Percentiles rank a stretch among this genome's conserved stretches.
These are phyloP conservation scores for Herpetomonas muscarum DNA, from an alignment of 208 protist species.

Conservation along the genomic window DNA sequence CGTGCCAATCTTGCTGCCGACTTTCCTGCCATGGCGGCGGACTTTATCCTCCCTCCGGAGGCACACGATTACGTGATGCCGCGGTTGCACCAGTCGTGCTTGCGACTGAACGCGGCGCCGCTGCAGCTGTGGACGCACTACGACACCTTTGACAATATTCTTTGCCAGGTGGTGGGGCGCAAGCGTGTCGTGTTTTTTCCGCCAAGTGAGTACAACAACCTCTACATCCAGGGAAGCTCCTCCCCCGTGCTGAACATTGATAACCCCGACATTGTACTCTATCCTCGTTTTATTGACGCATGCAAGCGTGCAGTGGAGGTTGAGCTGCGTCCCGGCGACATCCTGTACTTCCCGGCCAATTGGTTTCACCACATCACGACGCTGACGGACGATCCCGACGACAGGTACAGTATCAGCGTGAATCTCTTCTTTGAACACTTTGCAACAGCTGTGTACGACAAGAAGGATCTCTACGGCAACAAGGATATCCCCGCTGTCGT, in stretches of 20 bases:
- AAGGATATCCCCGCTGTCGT: slow-evolving; percentile 69
- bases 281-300: slow-evolving; percentile 80
- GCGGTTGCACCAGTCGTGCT: slow-evolving; percentile 77
- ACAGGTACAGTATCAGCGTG: slow-evolving; percentile 64
- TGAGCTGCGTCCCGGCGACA: slow-evolving; percentile 84
- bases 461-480: slow-evolving; percentile 89
- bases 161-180: slow-evolving; percentile 85
- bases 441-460: slow-evolving; percentile 53
- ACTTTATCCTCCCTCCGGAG: slow-evolving; percentile 68
- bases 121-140: slow-evolving; percentile 94
- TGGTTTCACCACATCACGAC: slow-evolving; percentile 93
- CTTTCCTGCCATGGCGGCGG: slow-evolving; percentile 56
- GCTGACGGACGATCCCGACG: slow-evolving; percentile 14
- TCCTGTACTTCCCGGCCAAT: slow-evolving; percentile 91
- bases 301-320: slow-evolving; percentile 68
- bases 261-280: slow-evolving; percentile 60
- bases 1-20: slow-evolving; percentile 81
- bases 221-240: slow-evolving; percentile 89
- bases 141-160: slow-evolving; percentile 92
- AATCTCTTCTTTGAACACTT: slow-evolving; percentile 90
- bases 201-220: slow-evolving; percentile 78
- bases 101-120: slow-evolving; percentile 84
- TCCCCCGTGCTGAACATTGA: slow-evolving; percentile 84
- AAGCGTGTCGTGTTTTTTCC: slow-evolving; percentile 91
- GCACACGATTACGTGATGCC: slow-evolving; percentile 42